Evolutionary conservation across 176 grass and related monocot genomes (phyloP).

Genomic region (Rhynchospora breviuscula): DNA sequence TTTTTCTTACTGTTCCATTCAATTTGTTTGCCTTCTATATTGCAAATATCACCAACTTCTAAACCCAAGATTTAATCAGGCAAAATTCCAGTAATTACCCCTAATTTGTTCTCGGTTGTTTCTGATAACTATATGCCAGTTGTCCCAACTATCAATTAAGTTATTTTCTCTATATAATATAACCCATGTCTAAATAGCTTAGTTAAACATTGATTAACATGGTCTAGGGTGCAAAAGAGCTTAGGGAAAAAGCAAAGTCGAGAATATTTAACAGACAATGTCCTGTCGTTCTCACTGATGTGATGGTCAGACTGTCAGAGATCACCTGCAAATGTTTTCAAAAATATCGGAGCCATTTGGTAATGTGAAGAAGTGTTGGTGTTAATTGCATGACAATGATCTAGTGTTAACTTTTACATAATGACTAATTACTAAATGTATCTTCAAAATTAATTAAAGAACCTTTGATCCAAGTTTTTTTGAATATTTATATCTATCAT

Average conservation of each 20-base stretch:
- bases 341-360: neutral
- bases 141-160: neutral
- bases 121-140: neutral
- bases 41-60: neutral
- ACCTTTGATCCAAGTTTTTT: neutral
- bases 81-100: neutral
- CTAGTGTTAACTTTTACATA: neutral
- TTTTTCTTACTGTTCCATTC: neutral
- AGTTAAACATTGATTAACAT: neutral
- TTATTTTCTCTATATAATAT: neutral
- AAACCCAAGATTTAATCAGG: neutral
- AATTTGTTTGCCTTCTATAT: neutral
- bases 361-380: neutral
- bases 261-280: neutral
- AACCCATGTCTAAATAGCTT: neutral
- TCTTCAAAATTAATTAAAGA: neutral
- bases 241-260: neutral
- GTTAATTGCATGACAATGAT: neutral
- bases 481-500: neutral
- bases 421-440: neutral
- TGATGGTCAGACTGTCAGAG: neutral
- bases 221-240: constrained; percentile 1
- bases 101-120: neutral
- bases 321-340: neutral
- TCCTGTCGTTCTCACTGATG: neutral